These are phyloP conservation scores for Omphalotus olearius DNA, from an alignment of 1,284 basidiomycete genomes.

Conservation along the genomic window DNA sequence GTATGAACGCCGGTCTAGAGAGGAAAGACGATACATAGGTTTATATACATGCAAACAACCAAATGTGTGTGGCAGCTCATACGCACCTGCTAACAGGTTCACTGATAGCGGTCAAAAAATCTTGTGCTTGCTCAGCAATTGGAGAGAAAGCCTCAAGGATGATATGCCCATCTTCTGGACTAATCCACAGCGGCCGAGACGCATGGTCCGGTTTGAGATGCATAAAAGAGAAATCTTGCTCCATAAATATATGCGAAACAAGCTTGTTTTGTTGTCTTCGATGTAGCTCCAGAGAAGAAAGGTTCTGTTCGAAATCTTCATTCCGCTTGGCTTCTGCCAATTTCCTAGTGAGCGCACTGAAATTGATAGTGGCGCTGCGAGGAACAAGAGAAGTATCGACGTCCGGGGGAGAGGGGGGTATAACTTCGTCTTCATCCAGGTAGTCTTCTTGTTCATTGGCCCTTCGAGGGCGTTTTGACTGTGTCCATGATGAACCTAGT, in stretches of 20 bases:
- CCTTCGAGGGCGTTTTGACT: constrained; percentile 5
- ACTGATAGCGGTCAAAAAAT: constrained; percentile 96
- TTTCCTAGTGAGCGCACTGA: constrained; percentile 75
- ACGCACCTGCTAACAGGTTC: constrained; percentile 98
- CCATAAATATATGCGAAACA: constrained; percentile 74
- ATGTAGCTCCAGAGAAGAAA: constrained; percentile 52
- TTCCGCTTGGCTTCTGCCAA: constrained; percentile 54
- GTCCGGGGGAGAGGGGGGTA: constrained; percentile 42
- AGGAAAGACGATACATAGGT: constrained; percentile 19
- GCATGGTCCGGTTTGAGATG: constrained; percentile 87
- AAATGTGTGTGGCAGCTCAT: constrained; percentile 28
- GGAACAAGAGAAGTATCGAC: constrained; percentile 53
- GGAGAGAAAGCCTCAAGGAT: constrained; percentile 96
- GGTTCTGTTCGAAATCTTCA: constrained; percentile 31
- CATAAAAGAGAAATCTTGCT: constrained; percentile 77
- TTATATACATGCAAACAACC: not conserved
- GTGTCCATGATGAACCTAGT: not conserved
- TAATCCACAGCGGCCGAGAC: constrained; percentile 91
- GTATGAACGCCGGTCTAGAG: constrained; percentile 91
- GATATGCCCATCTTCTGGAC: constrained; percentile 90
- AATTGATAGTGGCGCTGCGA: constrained; percentile 72
- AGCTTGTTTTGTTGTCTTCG: constrained; percentile 67
- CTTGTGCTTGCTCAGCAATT: constrained; percentile 97
- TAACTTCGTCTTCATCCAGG: constrained; percentile 47
- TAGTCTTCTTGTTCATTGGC: constrained; percentile 8